Percentiles rank a stretch among this genome's conserved stretches.
Evolutionary conservation across 225 moss, liverwort and hornwort genomes (phyloP).

Genomic region (Bryoerythrophyllum caledonicum): DNA sequence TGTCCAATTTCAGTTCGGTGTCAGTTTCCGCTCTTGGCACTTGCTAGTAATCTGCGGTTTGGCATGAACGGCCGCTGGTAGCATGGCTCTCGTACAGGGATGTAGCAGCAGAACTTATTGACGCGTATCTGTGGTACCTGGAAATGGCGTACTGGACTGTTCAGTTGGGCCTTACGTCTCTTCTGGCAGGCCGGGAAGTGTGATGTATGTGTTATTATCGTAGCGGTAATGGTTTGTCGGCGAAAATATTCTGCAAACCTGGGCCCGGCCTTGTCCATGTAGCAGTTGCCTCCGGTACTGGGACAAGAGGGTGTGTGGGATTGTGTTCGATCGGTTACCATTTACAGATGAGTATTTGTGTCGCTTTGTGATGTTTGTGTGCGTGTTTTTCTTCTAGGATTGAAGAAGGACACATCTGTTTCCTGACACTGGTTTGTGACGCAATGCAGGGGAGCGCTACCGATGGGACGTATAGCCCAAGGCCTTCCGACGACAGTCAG

Average conservation of each 20-base stretch:
- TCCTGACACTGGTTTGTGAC: slow-evolving; percentile 3
- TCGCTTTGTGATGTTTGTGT: background rate
- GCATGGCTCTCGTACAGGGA: background rate
- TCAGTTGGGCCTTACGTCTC: background rate
- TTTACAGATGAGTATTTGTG: background rate
- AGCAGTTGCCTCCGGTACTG: background rate
- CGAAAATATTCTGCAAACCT: background rate
- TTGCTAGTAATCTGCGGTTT: background rate
- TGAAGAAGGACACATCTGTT: background rate
- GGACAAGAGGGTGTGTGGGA: background rate
- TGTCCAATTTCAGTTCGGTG: background rate
- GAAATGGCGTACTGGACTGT: background rate
- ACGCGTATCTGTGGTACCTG: slow-evolving; percentile 5
- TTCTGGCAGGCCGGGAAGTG: background rate
- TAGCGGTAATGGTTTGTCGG: background rate
- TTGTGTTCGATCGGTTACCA: background rate
- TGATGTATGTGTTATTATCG: background rate
- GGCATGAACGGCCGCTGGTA: slow-evolving; percentile 4
- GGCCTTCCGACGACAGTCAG: slow-evolving; percentile 34
- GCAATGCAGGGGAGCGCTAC: slow-evolving; percentile 35
- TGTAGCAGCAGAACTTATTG: background rate
- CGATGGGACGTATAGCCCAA: slow-evolving; percentile 42
- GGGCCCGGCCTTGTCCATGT: background rate
- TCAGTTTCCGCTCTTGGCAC: slow-evolving; percentile 1
- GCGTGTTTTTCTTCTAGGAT: background rate